Evolutionary conservation across 176 grass and related monocot genomes (phyloP).

Genomic region (Ananas comosus): DNA sequence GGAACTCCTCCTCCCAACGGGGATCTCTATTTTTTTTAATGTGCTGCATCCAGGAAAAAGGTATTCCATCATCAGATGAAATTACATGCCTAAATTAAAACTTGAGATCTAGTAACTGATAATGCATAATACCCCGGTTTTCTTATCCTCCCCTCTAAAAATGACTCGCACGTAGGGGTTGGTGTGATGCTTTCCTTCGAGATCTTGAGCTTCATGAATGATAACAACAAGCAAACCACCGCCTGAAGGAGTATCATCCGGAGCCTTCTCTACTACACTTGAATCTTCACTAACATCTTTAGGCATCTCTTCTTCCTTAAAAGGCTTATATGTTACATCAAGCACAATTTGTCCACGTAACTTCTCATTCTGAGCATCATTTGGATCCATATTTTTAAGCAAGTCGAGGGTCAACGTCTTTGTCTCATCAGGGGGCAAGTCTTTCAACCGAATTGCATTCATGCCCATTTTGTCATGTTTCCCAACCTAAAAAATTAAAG

Average conservation of each 20-base stretch:
- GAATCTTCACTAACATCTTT: background rate
- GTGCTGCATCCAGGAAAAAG: slow-evolving; percentile 34
- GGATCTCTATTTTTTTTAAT: slow-evolving; percentile 88
- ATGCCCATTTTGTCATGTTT: slow-evolving; percentile 72
- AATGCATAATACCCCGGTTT: slow-evolving; percentile 14
- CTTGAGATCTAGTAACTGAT: background rate
- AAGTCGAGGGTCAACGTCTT: slow-evolving; percentile 58
- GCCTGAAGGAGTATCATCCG: slow-evolving; percentile 8
- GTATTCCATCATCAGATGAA: background rate
- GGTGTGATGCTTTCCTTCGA: slow-evolving; percentile 22
- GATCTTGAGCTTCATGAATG: slow-evolving; percentile 23
- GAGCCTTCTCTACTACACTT: slow-evolving; percentile 6
- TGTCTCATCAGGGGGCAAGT: slow-evolving; percentile 59
- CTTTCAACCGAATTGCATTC: slow-evolving; percentile 49
- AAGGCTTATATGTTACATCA: slow-evolving; percentile 20
- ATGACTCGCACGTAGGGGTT: slow-evolving; percentile 12
- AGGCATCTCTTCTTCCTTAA: slow-evolving; percentile 10
- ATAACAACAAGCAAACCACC: slow-evolving; percentile 21
- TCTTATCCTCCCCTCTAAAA: slow-evolving; percentile 22
- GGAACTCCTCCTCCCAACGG: slow-evolving; percentile 61
- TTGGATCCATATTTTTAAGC: slow-evolving; percentile 61
- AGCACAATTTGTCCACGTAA: slow-evolving; percentile 46
- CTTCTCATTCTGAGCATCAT: slow-evolving; percentile 72
- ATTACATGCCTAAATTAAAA: background rate
- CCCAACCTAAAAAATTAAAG: background rate